phyloP scores from a whole-genome alignment of 352 stramenopile genomes.

The Elongisporangium undulatum region DNA sequence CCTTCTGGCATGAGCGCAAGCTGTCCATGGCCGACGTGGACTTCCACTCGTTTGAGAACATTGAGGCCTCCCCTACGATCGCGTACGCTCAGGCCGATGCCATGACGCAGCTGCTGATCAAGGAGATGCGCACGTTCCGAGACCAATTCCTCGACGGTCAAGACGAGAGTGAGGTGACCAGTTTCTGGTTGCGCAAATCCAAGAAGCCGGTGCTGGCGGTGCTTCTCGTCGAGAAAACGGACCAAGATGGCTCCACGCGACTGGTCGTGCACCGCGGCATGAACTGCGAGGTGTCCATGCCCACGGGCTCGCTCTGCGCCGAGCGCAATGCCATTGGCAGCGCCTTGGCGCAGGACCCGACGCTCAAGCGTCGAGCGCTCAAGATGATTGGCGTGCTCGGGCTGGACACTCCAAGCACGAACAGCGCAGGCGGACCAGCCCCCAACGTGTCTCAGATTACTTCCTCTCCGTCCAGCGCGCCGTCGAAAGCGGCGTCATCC shows the following conservation, averaged over 20 bases:
- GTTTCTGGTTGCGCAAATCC: slow-evolving; percentile 98
- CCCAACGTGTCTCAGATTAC: background rate
- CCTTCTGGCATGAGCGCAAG: slow-evolving; percentile 97
- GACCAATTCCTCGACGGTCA: slow-evolving; percentile 79
- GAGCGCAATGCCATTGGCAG: slow-evolving; percentile 98
- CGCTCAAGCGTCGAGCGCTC: slow-evolving; percentile 88
- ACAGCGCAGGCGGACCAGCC: background rate
- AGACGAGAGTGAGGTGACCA: slow-evolving; percentile 84
- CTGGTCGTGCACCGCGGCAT: slow-evolving; percentile 93
- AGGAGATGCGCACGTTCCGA: slow-evolving; percentile 90
- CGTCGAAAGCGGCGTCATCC: background rate
- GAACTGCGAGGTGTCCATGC: slow-evolving; percentile 99
- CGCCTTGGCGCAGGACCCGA: slow-evolving; percentile 92
- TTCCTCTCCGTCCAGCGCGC: background rate
- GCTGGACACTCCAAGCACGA: slow-evolving; percentile 38
- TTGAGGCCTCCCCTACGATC: slow-evolving; percentile 93
- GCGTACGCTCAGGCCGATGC: slow-evolving; percentile 73
- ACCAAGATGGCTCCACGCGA: slow-evolving; percentile 34
- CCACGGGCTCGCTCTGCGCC: slow-evolving; percentile 94
- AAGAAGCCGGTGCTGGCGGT: slow-evolving; percentile 97
- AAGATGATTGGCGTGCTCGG: slow-evolving; percentile 95
- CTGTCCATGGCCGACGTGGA: slow-evolving; percentile 96
- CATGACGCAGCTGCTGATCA: slow-evolving; percentile 83
- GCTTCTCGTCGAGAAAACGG: slow-evolving; percentile 91
- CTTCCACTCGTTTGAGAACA: slow-evolving; percentile 96